Evolutionary conservation across 2,329 filamentous ascomycete genomes (phyloP), one percentile per base, ranked within the genome.

Genomic region (Dothidotthia symphoricarpi): DNA sequence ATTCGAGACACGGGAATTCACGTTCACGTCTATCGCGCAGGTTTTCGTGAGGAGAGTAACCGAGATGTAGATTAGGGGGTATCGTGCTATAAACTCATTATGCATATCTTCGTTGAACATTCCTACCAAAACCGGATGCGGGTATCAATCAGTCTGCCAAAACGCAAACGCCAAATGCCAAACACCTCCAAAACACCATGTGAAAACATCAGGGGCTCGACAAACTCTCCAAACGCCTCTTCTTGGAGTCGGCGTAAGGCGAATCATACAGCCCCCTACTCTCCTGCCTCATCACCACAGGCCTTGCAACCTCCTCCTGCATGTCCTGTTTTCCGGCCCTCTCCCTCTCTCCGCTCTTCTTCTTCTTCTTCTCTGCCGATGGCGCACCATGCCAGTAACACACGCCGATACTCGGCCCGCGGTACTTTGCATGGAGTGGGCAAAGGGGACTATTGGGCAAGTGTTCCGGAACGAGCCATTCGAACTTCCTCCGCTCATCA

Each of bases 391-490:
- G 72, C 55, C 63, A 71, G 24, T 67, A 61, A 42, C 71, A 75
- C 26, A 69, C 50, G 3, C 65, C 69, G 13, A 43, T 61, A 6
- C 64, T 66, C 7, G 61, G 58, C 8, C 66, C 63, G 9, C 45
- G 44, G 41, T 74, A 69, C 39, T 64, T 68, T 10, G 55, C 48
- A 47, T 65, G 61, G 12, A 69, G 53, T 6, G 72, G 71, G 51
- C 72, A 74, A 3, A 74, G 42, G 6, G 69, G 69, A 36, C 67
- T 70, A 5, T 39, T 63, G 1, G 68, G 67, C 6, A 73, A 41
- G 49, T 75, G 72, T 45, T 74, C 72, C 2, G 71, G 70, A 1
- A 69, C 44, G 12, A 69, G 52, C 51, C 69, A 61, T 33, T 69
- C 67, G 28, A 71, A 64, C 24, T 58, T 59, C 9, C 56, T 42